Base-by-base conservation (phyloP, 352 stramenopile genomes). In the Phytophthora agathidicida region DNA sequence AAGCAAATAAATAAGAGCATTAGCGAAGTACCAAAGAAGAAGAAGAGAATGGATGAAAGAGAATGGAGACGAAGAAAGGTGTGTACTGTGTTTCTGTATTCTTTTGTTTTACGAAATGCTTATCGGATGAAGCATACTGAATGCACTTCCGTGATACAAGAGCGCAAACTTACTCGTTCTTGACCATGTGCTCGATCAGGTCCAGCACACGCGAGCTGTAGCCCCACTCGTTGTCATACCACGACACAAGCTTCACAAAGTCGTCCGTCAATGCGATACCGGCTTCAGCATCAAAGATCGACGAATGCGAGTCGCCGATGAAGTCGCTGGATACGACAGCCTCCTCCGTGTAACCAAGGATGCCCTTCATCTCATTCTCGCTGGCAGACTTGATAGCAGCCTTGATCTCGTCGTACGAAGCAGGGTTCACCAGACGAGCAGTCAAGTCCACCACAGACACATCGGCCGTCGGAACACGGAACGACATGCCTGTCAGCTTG, bases 221-320 rank as follows among this genome's bases (percentile, higher is more conserved):
- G 63, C 97, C 97, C 83, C 93, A 99, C 77, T 99, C 97, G 88
- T 99, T 99, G 86, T 99, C 97, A 74, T 99, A 99, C 96, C 97
- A 99, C 58, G 95, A 97, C 45, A 99, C 90, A 64, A 99, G 88
- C 96, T 99, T 99, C 55, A 99, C 95, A 70, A 99, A 99, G 73
- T 97, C 88, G 56, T 96, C 87, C 67, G 97, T 99, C 60, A 99
- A 89, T 59, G 96, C 97, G 75, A 99, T 99, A 64, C 97, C 94
- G 38, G 97, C 97, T 56, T 89, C 75, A 16, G 96, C 93, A 75
- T 99, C 97, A 59, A 99, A 99, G 87, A 99, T 99, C 61, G 92
- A 98, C 39, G 96, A 99, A 61, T 87, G 89, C 45, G 90, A 78
- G 80, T 99, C 95, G 55, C 90, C 88, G 56, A 99, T 88, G 63